phyloP scores from a whole-genome alignment of 352 stramenopile genomes.

The Blastocystis sp. region DNA sequence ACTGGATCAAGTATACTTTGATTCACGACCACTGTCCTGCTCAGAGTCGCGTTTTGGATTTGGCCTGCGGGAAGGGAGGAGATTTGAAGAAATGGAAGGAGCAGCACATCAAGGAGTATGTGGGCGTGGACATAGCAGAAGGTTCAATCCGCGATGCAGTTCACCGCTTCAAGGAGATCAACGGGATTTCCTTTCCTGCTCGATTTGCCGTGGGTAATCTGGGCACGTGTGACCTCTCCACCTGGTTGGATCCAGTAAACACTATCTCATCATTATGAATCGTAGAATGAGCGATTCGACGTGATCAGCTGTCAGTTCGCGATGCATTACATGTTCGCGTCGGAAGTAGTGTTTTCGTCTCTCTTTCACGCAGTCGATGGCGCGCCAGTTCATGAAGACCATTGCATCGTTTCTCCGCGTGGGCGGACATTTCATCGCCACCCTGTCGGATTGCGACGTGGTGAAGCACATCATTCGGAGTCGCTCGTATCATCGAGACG shows the following conservation, averaged over 20 bases:
- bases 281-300: conserved; percentile 41
- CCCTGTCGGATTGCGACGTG: neutral
- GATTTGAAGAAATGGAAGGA: conserved; percentile 55
- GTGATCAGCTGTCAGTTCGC: conserved; percentile 50
- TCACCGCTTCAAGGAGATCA: conserved; percentile 9
- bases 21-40: conserved; percentile 10
- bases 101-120: conserved; percentile 34
- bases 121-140: conserved; percentile 41
- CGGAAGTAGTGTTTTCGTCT: neutral
- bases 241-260: conserved; percentile 11
- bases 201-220: conserved; percentile 29
- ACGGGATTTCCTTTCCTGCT: neutral
- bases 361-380: neutral
- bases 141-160: conserved; percentile 36
- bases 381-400: neutral
- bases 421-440: conserved; percentile 19
- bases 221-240: neutral
- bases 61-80: conserved; percentile 52
- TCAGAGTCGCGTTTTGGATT: conserved; percentile 13
- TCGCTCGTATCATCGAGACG: neutral
- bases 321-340: conserved; percentile 51
- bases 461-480: neutral
- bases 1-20: conserved; percentile 45
- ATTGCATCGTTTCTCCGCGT: neutral
- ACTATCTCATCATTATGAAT: neutral